Base-by-base conservation (phyloP, 345 rosid genomes). In the Raphanus sativus region DNA sequence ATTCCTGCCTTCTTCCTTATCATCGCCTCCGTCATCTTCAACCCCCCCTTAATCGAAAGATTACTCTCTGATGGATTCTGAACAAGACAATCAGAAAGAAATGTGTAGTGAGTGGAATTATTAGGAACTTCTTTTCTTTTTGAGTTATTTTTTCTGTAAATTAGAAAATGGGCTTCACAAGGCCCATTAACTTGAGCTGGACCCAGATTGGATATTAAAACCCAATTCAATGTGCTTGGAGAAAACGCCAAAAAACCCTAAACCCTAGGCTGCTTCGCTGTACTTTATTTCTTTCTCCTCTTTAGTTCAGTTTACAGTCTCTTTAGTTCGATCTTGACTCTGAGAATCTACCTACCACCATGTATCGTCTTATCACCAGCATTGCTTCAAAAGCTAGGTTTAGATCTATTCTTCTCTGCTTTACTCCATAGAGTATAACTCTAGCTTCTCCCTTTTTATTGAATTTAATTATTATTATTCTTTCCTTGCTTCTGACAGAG, bases 1-100 rank as follows among this genome's bases (percentile, higher is more conserved):
- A 92, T 92, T 58, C 99, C 96, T 34, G 99, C 94, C 93, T 92
- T 95, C 34, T 91, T 95, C 90, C 99, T 90, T 54, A 95, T 89
- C 91, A 87, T 33, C 15, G 97, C 90, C 78, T 95, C 99, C 87
- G 99, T 95, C 99, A 95, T n/a, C 80, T 83, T 79, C 65, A 9
- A 16, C 52, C 71, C 54, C 11, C n/a, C n/a, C n/a, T n/a, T n/a
- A n/a, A n/a, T n/a, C n/a, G n/a, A n/a, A n/a, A n/a, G n/a, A n/a
- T n/a, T 30, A n/a, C n/a, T n/a, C n/a, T n/a, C n/a, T n/a, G 21
- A 58, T 65, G 60, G 81, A 61, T 73, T 78, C 45, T 6, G 54
- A 45, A 12, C 52, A 67, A 66, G 73, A 61, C 25, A 0, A 42
- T 71, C 64, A 30, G 76, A 70, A n/a, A n/a, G n/a, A 65, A 65